Conservation (phyloP, 495 filamentous ascomycete species). For the Aspergillus kassunensis region DNA sequence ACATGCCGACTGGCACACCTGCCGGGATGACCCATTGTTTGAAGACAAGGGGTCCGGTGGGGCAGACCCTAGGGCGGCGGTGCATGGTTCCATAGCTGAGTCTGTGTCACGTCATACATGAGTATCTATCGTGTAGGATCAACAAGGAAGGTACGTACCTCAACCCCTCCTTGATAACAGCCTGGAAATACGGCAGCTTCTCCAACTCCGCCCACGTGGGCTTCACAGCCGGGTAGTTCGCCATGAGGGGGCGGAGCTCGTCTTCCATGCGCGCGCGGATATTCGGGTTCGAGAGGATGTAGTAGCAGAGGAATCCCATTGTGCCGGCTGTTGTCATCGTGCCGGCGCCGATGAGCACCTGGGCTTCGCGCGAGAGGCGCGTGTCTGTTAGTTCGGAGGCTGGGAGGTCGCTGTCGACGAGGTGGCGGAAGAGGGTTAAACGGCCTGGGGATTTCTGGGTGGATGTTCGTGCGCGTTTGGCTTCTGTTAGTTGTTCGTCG, state of each 20-base stretch:
- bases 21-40: too few relatives aligned
- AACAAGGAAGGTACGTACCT: neutral
- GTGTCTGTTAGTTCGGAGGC: neutral
- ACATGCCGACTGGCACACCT: too few relatives aligned
- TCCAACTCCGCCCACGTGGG: conserved; percentile 8
- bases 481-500: neutral
- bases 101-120: neutral
- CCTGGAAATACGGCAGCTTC: conserved; percentile 5
- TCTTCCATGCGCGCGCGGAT: neutral
- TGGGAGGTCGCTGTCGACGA: conserved; percentile 5
- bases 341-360: neutral
- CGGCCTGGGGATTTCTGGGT: neutral
- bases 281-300: neutral
- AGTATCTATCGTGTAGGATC: too few relatives aligned
- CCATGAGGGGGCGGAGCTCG: conserved; percentile 3
- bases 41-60: too few relatives aligned
- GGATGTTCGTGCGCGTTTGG: neutral
- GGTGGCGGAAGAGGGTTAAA: neutral
- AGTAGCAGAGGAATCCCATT: neutral
- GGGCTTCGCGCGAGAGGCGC: neutral
- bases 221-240: neutral
- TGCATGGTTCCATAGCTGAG: neutral
- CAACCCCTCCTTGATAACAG: conserved; percentile 2
- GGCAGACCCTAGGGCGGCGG: neutral
- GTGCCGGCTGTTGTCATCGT: conserved; percentile 1